Evolutionary conservation across 257 asterid species (phyloP), one percentile per base, ranked within the genome.

Genomic region (Galeopsis tetrahit): DNA sequence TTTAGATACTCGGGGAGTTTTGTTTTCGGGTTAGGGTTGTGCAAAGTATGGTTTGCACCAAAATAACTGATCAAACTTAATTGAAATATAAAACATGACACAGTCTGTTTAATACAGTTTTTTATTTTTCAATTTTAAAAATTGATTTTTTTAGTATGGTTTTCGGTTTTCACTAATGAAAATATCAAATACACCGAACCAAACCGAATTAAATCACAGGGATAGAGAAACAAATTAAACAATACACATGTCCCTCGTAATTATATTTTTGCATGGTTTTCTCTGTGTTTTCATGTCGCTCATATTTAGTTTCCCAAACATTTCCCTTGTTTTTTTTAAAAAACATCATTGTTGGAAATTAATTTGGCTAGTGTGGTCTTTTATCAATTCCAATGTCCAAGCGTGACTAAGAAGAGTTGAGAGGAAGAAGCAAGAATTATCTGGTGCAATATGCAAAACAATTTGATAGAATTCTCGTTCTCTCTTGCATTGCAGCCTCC

Each of bases 381-480:
- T 53, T 21, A 11, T 17, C 59, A 42, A n/a, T 46, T 46, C 17
- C 46, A 21, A 34, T 65, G 57, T 59, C 61, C 49, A 64, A 8
- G 28, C 35, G 10, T 32, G 61, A 32, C 38, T 35, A 15, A 36
- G 43, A 68, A 33, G 21, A 65, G 51, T 40, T n/a, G n/a, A 63
- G 46, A 35, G 39, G n/a, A 61, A 66, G 69, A 70, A 70, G 11
- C 58, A 57, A 48, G 65, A 62, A 66, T 66, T 28, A 49, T 66
- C 63, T 61, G 49, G 64, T 58, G 61, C 17, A 8, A 49, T 42
- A 36, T 48, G 67, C 51, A 49, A 51, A 66, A 48, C 38, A 39
- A 9, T 2, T 52, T 72, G 71, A 34, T 40, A 55, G 69, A 44
- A 58, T 55, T 74, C 36, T 53, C 31, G 38, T 39, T 17, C 11